Conservation (phyloP, 2,329 filamentous ascomycete genomes). For the Paracoccidioides brasiliensis region DNA sequence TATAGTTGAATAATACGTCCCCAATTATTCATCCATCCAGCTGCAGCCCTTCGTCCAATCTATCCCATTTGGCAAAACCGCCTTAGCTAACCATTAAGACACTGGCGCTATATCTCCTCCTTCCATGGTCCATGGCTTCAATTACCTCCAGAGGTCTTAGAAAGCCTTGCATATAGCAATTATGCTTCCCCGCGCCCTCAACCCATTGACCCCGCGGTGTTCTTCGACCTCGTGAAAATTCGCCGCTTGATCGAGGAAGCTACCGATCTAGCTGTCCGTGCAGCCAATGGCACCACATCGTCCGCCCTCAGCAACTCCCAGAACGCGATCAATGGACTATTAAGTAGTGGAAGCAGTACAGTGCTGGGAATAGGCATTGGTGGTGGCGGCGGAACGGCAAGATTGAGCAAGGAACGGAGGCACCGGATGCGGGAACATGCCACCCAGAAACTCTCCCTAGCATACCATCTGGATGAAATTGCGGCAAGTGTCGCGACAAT, state of each 20-base stretch:
- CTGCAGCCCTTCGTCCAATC: background rate
- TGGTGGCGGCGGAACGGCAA: conserved; percentile 45
- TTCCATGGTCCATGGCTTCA: conserved; percentile 77
- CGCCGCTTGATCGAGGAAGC: conserved; percentile 68
- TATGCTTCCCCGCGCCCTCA: conserved; percentile 63
- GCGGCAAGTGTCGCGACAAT: conserved; percentile 71
- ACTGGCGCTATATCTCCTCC: conserved; percentile 74
- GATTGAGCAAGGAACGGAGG: conserved; percentile 62
- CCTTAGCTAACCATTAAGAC: conserved; percentile 37
- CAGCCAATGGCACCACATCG: conserved; percentile 58
- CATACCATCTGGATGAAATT: conserved; percentile 72
- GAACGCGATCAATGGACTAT: conserved; percentile 39
- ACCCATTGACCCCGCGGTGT: conserved; percentile 64
- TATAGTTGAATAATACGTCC: background rate
- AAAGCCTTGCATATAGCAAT: conserved; percentile 65
- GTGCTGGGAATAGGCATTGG: conserved; percentile 45
- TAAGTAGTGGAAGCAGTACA: conserved; percentile 37
- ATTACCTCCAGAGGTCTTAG: conserved; percentile 64
- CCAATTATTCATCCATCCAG: background rate
- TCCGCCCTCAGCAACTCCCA: conserved; percentile 46
- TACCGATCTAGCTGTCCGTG: conserved; percentile 62
- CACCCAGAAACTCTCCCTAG: conserved; percentile 60
- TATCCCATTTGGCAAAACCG: background rate
- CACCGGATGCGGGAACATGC: conserved; percentile 71
- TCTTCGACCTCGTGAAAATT: conserved; percentile 77